Evolutionary conservation across 164 flowering plant genomes (phyloP).

Genomic region (Chloranthus sessilifolius): DNA sequence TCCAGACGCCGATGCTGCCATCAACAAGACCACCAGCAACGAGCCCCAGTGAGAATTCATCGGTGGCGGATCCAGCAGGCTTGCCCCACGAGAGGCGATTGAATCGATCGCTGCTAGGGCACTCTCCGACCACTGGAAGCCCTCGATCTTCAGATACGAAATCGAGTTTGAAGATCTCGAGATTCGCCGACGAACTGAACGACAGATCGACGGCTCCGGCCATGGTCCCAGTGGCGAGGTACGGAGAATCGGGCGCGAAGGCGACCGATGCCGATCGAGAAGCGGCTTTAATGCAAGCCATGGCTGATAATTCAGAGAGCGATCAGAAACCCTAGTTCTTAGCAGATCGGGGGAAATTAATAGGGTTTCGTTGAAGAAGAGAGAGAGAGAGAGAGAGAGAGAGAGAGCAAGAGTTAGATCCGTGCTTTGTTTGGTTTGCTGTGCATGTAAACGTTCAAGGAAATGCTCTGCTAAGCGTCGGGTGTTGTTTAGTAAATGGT

Average conservation of each 20-base stretch:
- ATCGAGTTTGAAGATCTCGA: slow-evolving; percentile 88
- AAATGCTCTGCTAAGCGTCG: too few species aligned
- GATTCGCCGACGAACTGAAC: slow-evolving; percentile 78
- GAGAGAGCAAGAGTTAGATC: too few species aligned
- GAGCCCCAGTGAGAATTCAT: slow-evolving; percentile 62
- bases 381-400: too few species aligned
- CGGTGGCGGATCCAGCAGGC: slow-evolving; percentile 49
- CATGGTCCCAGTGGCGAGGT: slow-evolving; percentile 93
- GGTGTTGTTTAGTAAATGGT: too few species aligned
- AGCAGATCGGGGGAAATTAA: too few species aligned
- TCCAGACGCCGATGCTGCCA: slow-evolving; percentile 85
- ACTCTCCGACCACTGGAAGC: slow-evolving; percentile 50
- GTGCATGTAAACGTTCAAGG: too few species aligned
- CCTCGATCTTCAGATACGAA: slow-evolving; percentile 79
- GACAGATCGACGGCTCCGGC: slow-evolving; percentile 96
- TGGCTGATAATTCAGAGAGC: too few species aligned
- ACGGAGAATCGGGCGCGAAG: slow-evolving; percentile 82
- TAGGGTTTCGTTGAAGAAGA: too few species aligned
- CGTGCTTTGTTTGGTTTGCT: too few species aligned
- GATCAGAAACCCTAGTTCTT: too few species aligned
- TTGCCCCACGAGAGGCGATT: slow-evolving; percentile 81
- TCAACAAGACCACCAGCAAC: slow-evolving; percentile 94
- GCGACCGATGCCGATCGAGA: slow-evolving; percentile 86
- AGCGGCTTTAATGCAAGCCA: slow-evolving; percentile 77
- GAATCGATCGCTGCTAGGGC: slow-evolving; percentile 74